Base-by-base conservation (phyloP, 83 land plant species). In the Picea mariana region DNA sequence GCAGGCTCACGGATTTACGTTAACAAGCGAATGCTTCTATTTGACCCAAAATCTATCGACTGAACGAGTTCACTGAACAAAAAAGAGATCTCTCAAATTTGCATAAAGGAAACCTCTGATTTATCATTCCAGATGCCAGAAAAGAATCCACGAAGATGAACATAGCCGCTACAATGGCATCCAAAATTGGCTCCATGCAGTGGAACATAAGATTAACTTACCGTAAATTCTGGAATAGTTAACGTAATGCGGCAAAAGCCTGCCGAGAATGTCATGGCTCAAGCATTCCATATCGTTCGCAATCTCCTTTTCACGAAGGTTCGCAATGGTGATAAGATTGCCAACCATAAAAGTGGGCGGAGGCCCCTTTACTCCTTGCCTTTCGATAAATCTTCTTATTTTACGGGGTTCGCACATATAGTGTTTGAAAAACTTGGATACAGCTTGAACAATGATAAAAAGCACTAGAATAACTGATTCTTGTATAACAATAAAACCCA, bases 171-270 rank as follows among this genome's bases (percentile, higher is more conserved):
- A 8, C 11, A 2, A 49, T 49, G 47, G n/a, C n/a, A n/a, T n/a
- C n/a, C n/a, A n/a, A n/a, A n/a, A n/a, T n/a, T n/a, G n/a, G n/a
- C n/a, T n/a, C n/a, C n/a, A n/a, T n/a, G n/a, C n/a, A n/a, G n/a
- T n/a, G n/a, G n/a, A n/a, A n/a, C n/a, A n/a, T n/a, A n/a, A n/a
- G n/a, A n/a, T n/a, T n/a, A n/a, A n/a, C n/a, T n/a, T n/a, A n/a
- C n/a, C n/a, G n/a, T n/a, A 59, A 17, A 26, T 78, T 27, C 55
- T 31, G 27, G 64, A 55, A 58, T 78, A 52, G 6, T 78, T 1
- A 18, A 78, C 18, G 20, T 78, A 78, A 34, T 78, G 80, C 1
- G 80, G 80, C 44, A 78, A 60, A n/a, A 78, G 18, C 23, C 80
- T 60, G 12, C 9, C 62, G 11, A 23, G n/a, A 77, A 77, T 77